Percentiles rank a stretch among this genome's conserved stretches.
These are phyloP conservation scores for Climacium dendroides DNA, from an alignment of 225 moss, liverwort and hornwort species.

Conservation along the genomic window DNA sequence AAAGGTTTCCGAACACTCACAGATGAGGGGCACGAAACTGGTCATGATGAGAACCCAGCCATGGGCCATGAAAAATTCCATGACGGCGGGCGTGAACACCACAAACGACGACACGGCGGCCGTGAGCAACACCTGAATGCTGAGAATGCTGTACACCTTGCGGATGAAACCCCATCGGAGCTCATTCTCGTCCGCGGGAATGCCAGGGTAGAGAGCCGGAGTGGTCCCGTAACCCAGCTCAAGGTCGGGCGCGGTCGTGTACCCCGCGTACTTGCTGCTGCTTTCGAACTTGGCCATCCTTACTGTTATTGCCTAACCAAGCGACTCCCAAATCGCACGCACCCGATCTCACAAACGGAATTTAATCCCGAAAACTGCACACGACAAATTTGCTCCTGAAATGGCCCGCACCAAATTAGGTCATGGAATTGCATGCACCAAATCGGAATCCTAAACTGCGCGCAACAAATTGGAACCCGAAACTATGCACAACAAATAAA, in stretches of 20 bases:
- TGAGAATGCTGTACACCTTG: conserved; percentile 52
- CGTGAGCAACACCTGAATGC: conserved; percentile 41
- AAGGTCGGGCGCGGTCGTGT: conserved; percentile 36
- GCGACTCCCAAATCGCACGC: not conserved
- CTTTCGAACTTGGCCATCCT: conserved; percentile 30
- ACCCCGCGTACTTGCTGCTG: conserved; percentile 16
- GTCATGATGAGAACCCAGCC: conserved; percentile 15
- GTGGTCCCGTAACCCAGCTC: conserved; percentile 48
- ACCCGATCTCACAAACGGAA: not conserved
- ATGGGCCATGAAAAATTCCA: conserved; percentile 12
- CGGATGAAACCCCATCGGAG: conserved; percentile 49
- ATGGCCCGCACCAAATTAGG: not conserved
- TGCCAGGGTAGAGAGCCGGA: conserved; percentile 61
- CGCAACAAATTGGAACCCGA: not conserved
- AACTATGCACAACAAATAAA: not conserved
- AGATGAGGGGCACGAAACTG: conserved; percentile 20
- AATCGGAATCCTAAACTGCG: not conserved
- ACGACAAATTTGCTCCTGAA: not conserved
- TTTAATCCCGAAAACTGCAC: not conserved
- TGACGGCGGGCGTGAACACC: conserved; percentile 21
- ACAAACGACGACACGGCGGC: conserved; percentile 22
- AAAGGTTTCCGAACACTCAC: not conserved
- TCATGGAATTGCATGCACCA: no score
- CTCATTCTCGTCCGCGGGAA: conserved; percentile 34
- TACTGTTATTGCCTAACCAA: not conserved